Base-by-base conservation (phyloP, 129 eudicot species). In the Flaveria brownii region DNA sequence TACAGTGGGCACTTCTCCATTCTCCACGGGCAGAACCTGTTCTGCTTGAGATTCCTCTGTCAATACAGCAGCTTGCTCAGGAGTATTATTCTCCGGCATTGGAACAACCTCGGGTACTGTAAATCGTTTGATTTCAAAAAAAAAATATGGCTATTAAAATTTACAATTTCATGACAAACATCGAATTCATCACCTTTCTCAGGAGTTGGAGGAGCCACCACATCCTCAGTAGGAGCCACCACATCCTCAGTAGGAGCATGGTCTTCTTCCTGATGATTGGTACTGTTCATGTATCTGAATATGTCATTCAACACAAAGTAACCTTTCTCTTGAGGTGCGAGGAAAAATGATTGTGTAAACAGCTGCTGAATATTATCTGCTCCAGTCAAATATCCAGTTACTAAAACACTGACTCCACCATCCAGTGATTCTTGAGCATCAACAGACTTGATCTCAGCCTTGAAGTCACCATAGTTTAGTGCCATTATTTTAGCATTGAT, bases 241-340 rank as follows among this genome's bases (percentile, higher is more conserved):
- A 25, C 87, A 80, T 81, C 87, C 59, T 17, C 81, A 43, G 68
- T 76, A n/a, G 71, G 64, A 82, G 42, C 81, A 25, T 73, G 82
- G 56, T 69, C 74, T 43, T 22, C 86, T 71, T 68, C 81, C 14
- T 33, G 64, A 23, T 51, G 71, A 23, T 39, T 71, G 68, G 33
- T 78, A 42, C 28, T 82, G 17, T 87, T 90, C 83, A 88, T 63
- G 68, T 86, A 95, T 5, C 90, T 87, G 63, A 95, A 88, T 33
- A 95, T 86, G 84, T 95, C 97, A 67, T 91, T 95, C 77, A 95
- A 72, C 77, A 95, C 97, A 84, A 81, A 95, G 90, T 82, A 95
- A 14, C 99, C 99, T 61, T 74, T 85, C 23, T 95, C 94, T 77
- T 95, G 99, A 3, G 99, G 97, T 20, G 99, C 99, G 30, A 95